Base-by-base conservation (phyloP, 1,284 basidiomycete genomes). In the Sporisorium graminicola region DNA sequence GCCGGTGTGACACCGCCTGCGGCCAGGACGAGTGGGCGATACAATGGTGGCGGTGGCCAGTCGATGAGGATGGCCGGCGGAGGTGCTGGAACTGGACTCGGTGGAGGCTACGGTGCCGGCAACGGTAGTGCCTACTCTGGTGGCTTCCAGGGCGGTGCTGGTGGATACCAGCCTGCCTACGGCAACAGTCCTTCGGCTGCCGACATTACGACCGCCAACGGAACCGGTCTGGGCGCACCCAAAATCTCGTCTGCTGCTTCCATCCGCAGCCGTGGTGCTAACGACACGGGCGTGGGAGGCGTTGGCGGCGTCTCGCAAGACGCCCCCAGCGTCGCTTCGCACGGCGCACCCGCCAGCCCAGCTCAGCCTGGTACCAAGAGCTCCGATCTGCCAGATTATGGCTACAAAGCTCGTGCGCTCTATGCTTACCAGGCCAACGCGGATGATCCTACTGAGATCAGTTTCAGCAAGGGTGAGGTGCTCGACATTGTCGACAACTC, bases 401-500 rank as follows among this genome's bases (percentile, higher is more conserved):
- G 80, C 16, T 92, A 92, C 88, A 92, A 90, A 85, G 94, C 93
- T 43, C 93, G 93, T 82, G 94, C 94, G 16, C 87, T 95, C 58
- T 96, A 95, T 88, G 90, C 92, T 54, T 96, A 99, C 88, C 91
- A 90, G 65, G 96, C 95, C 33, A 94, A 92, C 10, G 89, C 93
- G 20, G 95, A 98, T 74, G 96, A 99, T 86, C 94, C 95, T 10
- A 97, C 94, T 83, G 97, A 99, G 87, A 93, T 99, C 55, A 93
- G 93, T 50, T 98, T 99, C 86, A 86, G 88, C 63, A 98, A 98
- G 86, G 94, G 94, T 58, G 96, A 99, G 85, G 89, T 95, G 46
- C 90, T 99, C 75, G 95, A 98, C 66, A 93, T 99, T 73, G 87
- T 96, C 58, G 97, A 99, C 87, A 95, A 94, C 86, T 90, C 91